Base-by-base conservation (phyloP, 345 rosid species). In the Gossypium turneri region DNA sequence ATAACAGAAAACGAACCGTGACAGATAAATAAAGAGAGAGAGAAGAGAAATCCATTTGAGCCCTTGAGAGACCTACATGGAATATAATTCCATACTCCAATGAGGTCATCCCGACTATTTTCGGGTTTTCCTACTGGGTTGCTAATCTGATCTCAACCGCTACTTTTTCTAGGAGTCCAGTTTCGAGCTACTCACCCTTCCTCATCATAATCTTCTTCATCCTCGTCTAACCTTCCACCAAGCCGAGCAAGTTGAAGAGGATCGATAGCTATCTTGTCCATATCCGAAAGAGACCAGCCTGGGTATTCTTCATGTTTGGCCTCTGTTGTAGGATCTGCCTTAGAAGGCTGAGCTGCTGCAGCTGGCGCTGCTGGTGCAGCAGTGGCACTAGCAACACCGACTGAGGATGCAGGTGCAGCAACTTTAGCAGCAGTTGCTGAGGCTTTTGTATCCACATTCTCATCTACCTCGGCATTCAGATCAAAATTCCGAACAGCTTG, bases 401-500 rank as follows among this genome's bases (percentile, higher is more conserved):
- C 63, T 12, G 63, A 12, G 38, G 63, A 45, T 5, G 79, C 50
- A 0, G 74, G 7, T 0, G 80, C 60, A 15, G 78, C 24, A 48
- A 61, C 72, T 8, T 11, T 47, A 41, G 56, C 17, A 4, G 20
- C 75, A 20, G 10, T 22, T 38, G 58, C 89, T 53, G 75, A 22
- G 70, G 85, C 76, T 68, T 79, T 79, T 17, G 83, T 50, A 47
- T 77, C 81, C 57, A 80, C 90, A 19, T 80, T 86, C 50, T 89
- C 98, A 61, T 80, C 83, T 57, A 87, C 75, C 34, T 84, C 91
- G 13, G 94, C 79, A 73, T 92, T 96, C 55, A 96, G 82, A 85
- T 96, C 99, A 69, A 96, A 85, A 82, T 85, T 85, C 75, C 89
- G 83, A 27, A 86, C 81, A n/a, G 86, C 79, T 56, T 82, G 88